Base-by-base conservation (phyloP, 2,329 filamentous ascomycete species). In the Aspergillus chevalieri region DNA sequence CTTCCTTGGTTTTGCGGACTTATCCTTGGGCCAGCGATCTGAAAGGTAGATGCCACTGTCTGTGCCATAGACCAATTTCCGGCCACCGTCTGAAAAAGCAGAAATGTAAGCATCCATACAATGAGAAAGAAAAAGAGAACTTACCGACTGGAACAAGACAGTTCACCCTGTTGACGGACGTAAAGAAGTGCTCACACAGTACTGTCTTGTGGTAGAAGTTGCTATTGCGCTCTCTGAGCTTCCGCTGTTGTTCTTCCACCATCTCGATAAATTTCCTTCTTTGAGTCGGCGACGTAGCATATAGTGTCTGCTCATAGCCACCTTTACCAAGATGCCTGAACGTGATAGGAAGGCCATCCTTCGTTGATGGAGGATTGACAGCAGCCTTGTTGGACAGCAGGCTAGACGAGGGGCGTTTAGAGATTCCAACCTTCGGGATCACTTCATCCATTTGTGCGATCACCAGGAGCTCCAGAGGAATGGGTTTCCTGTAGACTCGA, bases 371-470 rank as follows among this genome's bases (percentile, higher is more conserved):
- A 24, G 73, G 71, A 50, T 74, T 73, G 21, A 69, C 68, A 44
- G 71, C 70, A 38, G 78, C 72, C 55, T 82, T 83, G 17, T 78
- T 75, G 21, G 81, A 78, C 42, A 94, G 82, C 61, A 97, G 76
- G 66, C 89, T 92, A 2, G 90, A 93, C 6, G 92, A 94, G 12
- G 91, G 85, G 46, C 93, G 81, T 73, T 95, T 97, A 30, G 89
- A 77, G 43, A 89, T 78, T 21, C 90, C 90, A 44, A 85, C 71
- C 55, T 82, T 84, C 3, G 91, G 91, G 39, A 95, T 88, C 26
- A 97, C 85, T 66, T 96, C 90, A 47, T 97, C 92, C 92, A 98
- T 97, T 66, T 97, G 92, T 47, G 87, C 85, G 58, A 98, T 97
- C 21, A 93, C 85, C 14, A 98, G 78, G 6, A 98, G 78, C 67